phyloP scores from a whole-genome alignment of 345 rosid species.

The Toxicodendron radicans region DNA sequence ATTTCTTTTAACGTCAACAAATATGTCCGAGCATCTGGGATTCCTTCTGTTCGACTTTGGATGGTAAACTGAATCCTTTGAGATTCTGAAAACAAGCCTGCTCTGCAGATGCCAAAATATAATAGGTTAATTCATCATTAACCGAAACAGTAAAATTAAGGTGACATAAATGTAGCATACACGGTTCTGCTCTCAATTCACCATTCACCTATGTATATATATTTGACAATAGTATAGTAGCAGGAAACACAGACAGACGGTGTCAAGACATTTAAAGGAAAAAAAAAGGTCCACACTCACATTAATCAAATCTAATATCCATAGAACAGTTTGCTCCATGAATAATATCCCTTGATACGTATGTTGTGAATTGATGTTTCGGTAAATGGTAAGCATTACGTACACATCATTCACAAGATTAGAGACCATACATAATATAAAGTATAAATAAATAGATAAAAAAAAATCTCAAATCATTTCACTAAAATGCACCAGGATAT shows the following conservation, averaged over 20 bases:
- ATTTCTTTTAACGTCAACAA: slow-evolving; percentile 73
- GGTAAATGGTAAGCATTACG: neutral
- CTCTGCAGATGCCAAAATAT: slow-evolving; percentile 56
- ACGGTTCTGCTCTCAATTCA: neutral
- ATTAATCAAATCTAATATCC: neutral
- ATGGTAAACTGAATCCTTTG: slow-evolving; percentile 70
- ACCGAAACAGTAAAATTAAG: slow-evolving; percentile 3
- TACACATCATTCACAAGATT: neutral
- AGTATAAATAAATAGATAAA: neutral
- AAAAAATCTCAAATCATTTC: no score
- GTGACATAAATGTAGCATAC: neutral
- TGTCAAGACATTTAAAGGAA: neutral
- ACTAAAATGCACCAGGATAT: no score
- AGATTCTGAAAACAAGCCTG: slow-evolving; percentile 79
- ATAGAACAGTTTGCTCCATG: neutral
- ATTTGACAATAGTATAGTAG: neutral
- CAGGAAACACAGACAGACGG: neutral
- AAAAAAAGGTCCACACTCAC: neutral
- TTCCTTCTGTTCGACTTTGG: slow-evolving; percentile 57
- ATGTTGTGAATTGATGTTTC: neutral
- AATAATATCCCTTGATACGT: neutral
- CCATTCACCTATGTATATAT: neutral
- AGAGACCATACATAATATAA: no score
- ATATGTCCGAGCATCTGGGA: slow-evolving; percentile 90
- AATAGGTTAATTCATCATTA: slow-evolving; percentile 18